Percentiles rank a stretch among this genome's conserved stretches.
phyloP scores from a whole-genome alignment of 2,329 filamentous ascomycete species.

The Cadophora gregata region DNA sequence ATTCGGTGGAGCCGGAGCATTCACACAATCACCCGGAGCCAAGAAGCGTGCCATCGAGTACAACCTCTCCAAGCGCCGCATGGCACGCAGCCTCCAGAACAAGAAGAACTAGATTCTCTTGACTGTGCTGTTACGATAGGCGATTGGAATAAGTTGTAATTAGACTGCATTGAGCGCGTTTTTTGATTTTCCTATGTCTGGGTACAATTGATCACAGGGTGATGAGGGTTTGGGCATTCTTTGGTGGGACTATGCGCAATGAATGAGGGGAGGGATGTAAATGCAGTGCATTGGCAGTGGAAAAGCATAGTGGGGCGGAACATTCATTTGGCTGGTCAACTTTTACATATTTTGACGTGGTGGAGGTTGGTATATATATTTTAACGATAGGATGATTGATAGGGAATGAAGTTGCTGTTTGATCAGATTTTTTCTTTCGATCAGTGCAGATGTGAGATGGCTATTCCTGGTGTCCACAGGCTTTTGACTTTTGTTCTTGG shows the following conservation, averaged over 20 bases:
- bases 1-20: slow-evolving; percentile 70
- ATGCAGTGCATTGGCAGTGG: neutral
- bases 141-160: slow-evolving; percentile 18
- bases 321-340: slow-evolving; percentile 15
- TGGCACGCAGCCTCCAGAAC: slow-evolving; percentile 39
- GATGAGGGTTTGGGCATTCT: slow-evolving; percentile 1
- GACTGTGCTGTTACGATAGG: neutral
- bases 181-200: neutral
- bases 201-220: slow-evolving; percentile 3
- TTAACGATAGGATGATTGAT: slow-evolving; percentile 18
- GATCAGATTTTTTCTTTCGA: neutral
- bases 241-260: slow-evolving; percentile 1
- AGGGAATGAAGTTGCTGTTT: slow-evolving; percentile 8
- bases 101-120: slow-evolving; percentile 32
- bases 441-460: neutral
- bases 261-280: neutral
- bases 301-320: neutral
- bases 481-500: too few relatives aligned
- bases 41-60: slow-evolving; percentile 68
- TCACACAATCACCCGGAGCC: slow-evolving; percentile 63
- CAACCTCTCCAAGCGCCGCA: slow-evolving; percentile 46
- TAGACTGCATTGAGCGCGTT: slow-evolving; percentile 24
- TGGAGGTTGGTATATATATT: slow-evolving; percentile 5
- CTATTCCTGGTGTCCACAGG: neutral
- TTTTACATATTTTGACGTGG: slow-evolving; percentile 1